Evolutionary conservation across 2,329 filamentous ascomycete species (phyloP).

Genomic region (Aspergillus sp.): DNA sequence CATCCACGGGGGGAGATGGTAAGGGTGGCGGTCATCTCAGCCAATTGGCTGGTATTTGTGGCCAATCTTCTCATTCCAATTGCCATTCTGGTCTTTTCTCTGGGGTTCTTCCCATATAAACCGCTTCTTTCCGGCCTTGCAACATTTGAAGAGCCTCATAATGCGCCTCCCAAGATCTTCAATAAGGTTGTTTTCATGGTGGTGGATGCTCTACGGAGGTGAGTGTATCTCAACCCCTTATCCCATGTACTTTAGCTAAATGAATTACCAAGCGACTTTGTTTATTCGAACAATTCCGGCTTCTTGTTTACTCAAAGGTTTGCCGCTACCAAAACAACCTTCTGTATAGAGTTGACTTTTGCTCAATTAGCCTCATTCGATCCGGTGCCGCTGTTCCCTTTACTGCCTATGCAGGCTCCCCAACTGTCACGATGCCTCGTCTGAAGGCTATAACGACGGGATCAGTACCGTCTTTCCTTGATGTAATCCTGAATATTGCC

Average conservation of each 20-base stretch:
- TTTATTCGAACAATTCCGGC: slow-evolving; percentile 78
- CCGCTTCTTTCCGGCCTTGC: slow-evolving; percentile 87
- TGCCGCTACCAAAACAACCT: slow-evolving; percentile 13
- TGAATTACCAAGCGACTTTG: slow-evolving; percentile 77
- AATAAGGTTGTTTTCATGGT: slow-evolving; percentile 96
- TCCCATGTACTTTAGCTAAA: slow-evolving; percentile 24
- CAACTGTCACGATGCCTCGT: slow-evolving; percentile 97
- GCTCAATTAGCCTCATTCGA: slow-evolving; percentile 71
- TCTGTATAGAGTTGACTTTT: no score
- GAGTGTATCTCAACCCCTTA: slow-evolving; percentile 29
- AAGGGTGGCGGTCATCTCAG: slow-evolving; percentile 30
- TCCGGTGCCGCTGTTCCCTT: slow-evolving; percentile 85
- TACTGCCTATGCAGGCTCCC: slow-evolving; percentile 93
- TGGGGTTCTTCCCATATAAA: slow-evolving; percentile 97
- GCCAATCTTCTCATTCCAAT: slow-evolving; percentile 79
- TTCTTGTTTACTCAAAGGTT: slow-evolving; percentile 89
- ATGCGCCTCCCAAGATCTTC: slow-evolving; percentile 72
- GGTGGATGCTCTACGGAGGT: slow-evolving; percentile 91
- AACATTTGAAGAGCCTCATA: slow-evolving; percentile 58
- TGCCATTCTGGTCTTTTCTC: slow-evolving; percentile 77
- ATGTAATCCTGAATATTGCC: slow-evolving; percentile 94
- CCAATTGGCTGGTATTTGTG: slow-evolving; percentile 55
- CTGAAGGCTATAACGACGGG: slow-evolving; percentile 97
- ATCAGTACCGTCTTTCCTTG: slow-evolving; percentile 96
- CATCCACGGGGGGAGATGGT: not conserved